Percentiles rank a stretch among this genome's conserved stretches.
These are phyloP conservation scores for Hymenoscyphus infarciens DNA, from an alignment of 2,329 filamentous ascomycete genomes.

Conservation along the genomic window DNA sequence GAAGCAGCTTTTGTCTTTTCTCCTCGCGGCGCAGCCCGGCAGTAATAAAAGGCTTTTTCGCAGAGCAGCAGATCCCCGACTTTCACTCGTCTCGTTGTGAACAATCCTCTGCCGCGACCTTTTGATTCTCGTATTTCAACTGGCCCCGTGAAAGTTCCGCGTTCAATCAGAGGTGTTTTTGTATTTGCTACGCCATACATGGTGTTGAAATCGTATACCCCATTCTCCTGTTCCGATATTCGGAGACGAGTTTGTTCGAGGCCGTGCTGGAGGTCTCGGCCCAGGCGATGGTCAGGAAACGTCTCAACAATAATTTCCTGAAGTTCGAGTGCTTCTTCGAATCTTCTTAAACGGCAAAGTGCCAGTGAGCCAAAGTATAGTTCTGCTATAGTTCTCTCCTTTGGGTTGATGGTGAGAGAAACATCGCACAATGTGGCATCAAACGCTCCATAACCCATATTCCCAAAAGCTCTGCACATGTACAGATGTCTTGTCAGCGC, in stretches of 20 bases:
- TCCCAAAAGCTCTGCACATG: slow-evolving; percentile 38
- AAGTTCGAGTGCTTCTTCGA: slow-evolving; percentile 5
- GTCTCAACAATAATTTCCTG: not conserved
- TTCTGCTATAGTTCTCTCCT: slow-evolving; percentile 24
- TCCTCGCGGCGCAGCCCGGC: not conserved
- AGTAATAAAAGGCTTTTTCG: not conserved
- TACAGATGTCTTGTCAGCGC: slow-evolving; percentile 29
- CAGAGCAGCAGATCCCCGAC: not conserved
- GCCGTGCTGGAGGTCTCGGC: not conserved
- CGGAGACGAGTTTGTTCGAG: slow-evolving; percentile 3
- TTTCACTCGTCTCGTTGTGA: not conserved
- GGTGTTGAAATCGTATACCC: slow-evolving; percentile 6
- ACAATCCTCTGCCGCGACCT: not conserved
- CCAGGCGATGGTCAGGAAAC: not conserved
- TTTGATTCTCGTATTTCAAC: not conserved
- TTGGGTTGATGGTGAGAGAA: slow-evolving; percentile 29
- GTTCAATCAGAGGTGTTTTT: not conserved
- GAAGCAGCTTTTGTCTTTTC: not conserved
- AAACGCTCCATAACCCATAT: slow-evolving; percentile 34
- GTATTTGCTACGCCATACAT: slow-evolving; percentile 3
- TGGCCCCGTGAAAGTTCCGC: not conserved
- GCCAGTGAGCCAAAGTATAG: slow-evolving; percentile 16
- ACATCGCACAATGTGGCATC: slow-evolving; percentile 31
- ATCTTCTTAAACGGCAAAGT: slow-evolving; percentile 12
- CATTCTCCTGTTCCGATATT: slow-evolving; percentile 5